These are phyloP conservation scores for Schwanniomyces etchellsii DNA, from an alignment of 1,139 yeast genomes.

Conservation along the genomic window DNA sequence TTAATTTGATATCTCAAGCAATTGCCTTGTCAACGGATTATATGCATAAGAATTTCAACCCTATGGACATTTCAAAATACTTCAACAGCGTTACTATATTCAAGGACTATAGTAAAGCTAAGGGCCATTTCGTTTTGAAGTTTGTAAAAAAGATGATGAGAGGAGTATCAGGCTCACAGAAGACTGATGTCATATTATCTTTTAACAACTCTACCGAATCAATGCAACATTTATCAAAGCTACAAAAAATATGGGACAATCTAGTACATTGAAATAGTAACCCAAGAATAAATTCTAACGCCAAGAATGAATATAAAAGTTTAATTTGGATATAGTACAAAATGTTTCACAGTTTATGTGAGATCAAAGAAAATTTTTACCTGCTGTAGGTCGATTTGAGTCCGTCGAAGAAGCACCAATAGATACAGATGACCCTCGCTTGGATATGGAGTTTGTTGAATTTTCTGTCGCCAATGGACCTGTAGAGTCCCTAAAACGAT, in stretches of 20 bases:
- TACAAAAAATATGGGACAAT: constrained; percentile 19
- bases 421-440: too few species aligned
- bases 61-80: constrained; percentile 16
- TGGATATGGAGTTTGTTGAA: too few species aligned
- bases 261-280: constrained; percentile 1
- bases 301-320: too few species aligned
- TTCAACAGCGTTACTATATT: constrained; percentile 2
- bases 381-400: too few species aligned
- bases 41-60: constrained; percentile 22
- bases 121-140: background rate
- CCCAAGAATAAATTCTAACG: too few species aligned
- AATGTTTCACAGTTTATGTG: too few species aligned
- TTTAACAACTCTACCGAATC: constrained; percentile 5
- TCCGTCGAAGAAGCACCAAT: too few species aligned
- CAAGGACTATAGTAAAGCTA: background rate
- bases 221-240: constrained; percentile 8
- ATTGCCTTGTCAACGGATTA: constrained; percentile 26
- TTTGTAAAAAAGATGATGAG: background rate
- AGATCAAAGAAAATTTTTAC: too few species aligned
- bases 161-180: background rate
- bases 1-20: constrained; percentile 25
- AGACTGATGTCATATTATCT: constrained; percentile 10
- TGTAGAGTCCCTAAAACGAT: too few species aligned
- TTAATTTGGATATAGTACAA: too few species aligned
- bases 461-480: too few species aligned